Conservation (phyloP, 2,329 filamentous ascomycete genomes). For the Botrytis cinerea region DNA sequence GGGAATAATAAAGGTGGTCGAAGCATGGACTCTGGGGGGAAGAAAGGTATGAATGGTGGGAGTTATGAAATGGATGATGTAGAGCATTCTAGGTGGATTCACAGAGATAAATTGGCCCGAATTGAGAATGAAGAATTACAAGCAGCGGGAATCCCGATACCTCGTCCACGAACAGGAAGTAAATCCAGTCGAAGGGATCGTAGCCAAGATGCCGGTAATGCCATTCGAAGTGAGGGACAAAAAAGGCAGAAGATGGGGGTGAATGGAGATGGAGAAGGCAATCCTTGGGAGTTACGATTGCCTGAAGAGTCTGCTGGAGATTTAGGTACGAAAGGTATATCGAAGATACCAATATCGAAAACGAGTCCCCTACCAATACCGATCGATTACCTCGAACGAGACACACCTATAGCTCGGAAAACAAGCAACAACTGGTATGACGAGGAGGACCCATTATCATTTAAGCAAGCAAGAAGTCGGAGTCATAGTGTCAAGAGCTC, state of each 20-base stretch:
- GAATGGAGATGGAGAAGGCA: constrained; percentile 48
- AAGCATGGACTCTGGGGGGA: constrained; percentile 37
- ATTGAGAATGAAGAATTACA: constrained; percentile 82
- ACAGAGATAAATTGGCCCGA: constrained; percentile 77
- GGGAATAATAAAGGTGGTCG: constrained; percentile 35
- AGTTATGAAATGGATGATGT: constrained; percentile 45
- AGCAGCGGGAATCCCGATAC: constrained; percentile 69
- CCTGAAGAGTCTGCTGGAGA: constrained; percentile 75
- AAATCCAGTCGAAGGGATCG: constrained; percentile 48
- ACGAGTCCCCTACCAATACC: constrained; percentile 76
- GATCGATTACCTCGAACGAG: constrained; percentile 70
- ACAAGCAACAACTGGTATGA: constrained; percentile 53
- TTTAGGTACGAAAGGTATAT: constrained; percentile 61
- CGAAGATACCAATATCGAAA: constrained; percentile 85
- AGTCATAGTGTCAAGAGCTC: constrained; percentile 63
- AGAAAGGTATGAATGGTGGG: constrained; percentile 30
- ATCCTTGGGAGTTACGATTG: constrained; percentile 70
- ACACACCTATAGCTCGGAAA: constrained; percentile 65
- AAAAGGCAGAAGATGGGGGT: constrained; percentile 43
- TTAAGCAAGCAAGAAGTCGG: constrained; percentile 65
- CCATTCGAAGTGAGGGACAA: constrained; percentile 45
- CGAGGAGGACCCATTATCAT: constrained; percentile 60
- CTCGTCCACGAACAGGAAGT: constrained; percentile 55
- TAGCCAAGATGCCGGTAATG: constrained; percentile 39
- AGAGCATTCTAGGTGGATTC: constrained; percentile 78